A percentile compares a stretch with the other conserved stretches of the same genome.
Evolutionary conservation across 2,329 filamentous ascomycete species (phyloP).

Genomic region (Neonectria ditissima): DNA sequence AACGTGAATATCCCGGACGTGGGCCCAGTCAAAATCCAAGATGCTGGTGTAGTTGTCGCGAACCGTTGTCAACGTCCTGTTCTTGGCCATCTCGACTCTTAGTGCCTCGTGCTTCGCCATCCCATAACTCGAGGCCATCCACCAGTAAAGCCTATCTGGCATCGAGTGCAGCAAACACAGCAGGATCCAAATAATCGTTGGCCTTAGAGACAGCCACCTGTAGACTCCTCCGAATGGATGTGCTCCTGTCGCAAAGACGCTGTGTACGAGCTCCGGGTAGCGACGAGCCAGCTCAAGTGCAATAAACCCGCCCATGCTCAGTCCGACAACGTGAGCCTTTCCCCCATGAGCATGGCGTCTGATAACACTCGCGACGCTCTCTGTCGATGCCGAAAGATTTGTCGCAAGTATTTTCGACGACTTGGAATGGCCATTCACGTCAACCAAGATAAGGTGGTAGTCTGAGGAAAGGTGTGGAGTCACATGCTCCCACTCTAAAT

Average conservation of each 20-base stretch:
- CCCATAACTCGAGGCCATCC: conserved; percentile 7
- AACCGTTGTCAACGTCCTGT: background rate
- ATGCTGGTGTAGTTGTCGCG: conserved; percentile 2
- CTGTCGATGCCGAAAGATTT: background rate
- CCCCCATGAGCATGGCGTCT: background rate
- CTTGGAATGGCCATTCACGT: conserved; percentile 3
- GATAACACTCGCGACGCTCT: background rate
- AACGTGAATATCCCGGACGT: background rate
- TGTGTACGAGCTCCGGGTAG: conserved; percentile 4
- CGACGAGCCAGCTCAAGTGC: background rate
- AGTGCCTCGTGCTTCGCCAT: conserved; percentile 1
- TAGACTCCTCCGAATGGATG: background rate
- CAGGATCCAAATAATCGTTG: background rate
- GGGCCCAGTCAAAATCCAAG: background rate
- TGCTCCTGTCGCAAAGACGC: conserved; percentile 11
- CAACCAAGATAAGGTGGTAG: conserved; percentile 2
- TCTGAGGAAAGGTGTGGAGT: background rate
- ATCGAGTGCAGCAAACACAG: conserved; percentile 1
- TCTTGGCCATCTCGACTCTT: conserved; percentile 5
- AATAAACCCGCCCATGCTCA: conserved; percentile 8
- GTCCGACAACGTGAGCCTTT: background rate
- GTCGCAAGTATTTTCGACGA: background rate
- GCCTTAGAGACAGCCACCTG: background rate
- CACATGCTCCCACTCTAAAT: conserved; percentile 11
- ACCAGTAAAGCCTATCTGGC: conserved; percentile 7